phyloP scores from a whole-genome alignment of 352 stramenopile genomes.

The Phytopythium cucurbitacearum region DNA sequence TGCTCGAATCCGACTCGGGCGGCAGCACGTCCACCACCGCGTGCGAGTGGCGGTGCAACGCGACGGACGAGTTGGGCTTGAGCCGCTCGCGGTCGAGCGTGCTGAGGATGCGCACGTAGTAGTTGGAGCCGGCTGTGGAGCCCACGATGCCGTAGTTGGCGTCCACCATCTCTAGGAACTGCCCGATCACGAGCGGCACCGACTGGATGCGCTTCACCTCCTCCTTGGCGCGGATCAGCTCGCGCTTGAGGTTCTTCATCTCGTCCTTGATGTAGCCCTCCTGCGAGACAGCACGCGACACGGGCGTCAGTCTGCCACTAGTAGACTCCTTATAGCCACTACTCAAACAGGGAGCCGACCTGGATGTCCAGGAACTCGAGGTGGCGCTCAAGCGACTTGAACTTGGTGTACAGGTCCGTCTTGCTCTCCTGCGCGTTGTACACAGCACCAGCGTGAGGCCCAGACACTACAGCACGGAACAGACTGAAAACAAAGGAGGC shows the following conservation, averaged over 20 bases:
- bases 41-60: conserved; percentile 97
- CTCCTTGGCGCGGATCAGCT: conserved; percentile 99
- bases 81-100: conserved; percentile 98
- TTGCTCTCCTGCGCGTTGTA: conserved; percentile 35
- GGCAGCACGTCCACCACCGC: conserved; percentile 98
- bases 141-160: conserved; percentile 99
- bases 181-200: conserved; percentile 99
- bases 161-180: conserved; percentile 99
- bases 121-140: conserved; percentile 97
- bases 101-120: conserved; percentile 98
- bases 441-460: neutral
- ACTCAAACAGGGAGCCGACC: conserved; percentile 6
- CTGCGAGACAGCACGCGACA: neutral
- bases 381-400: conserved; percentile 75
- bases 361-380: conserved; percentile 86
- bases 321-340: neutral
- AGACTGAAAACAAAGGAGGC: neutral
- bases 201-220: conserved; percentile 99
- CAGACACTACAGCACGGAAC: neutral
- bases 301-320: neutral
- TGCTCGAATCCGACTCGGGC: conserved; percentile 98
- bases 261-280: conserved; percentile 99
- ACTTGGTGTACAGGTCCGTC: conserved; percentile 75
- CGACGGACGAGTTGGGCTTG: conserved; percentile 99
- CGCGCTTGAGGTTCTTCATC: conserved; percentile 99